A percentile compares a stretch with the other conserved stretches of the same genome.
Conservation (phyloP, 805 yeast species). For the Kurtzmaniella cleridarum region DNA sequence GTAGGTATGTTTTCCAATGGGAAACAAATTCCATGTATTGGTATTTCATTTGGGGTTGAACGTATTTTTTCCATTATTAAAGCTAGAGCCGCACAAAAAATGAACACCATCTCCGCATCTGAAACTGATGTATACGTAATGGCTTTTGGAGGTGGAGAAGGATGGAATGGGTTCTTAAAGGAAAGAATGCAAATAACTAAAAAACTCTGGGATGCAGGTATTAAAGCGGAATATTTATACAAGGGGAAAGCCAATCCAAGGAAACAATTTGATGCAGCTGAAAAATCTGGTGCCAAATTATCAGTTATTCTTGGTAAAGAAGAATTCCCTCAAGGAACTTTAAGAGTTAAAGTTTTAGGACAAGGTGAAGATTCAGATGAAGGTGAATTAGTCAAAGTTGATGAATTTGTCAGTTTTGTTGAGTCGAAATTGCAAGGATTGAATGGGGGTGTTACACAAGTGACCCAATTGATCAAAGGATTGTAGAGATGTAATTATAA, state of each 20-base stretch:
- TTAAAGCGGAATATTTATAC: conserved; percentile 87
- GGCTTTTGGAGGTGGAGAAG: conserved; percentile 99
- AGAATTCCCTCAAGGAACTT: conserved; percentile 74
- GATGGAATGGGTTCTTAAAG: conserved; percentile 86
- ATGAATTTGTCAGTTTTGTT: conserved; percentile 50
- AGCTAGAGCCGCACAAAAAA: conserved; percentile 56
- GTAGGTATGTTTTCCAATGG: conserved; percentile 96
- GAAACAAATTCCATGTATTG: conserved; percentile 94
- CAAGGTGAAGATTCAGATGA: conserved; percentile 81
- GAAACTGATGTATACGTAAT: conserved; percentile 91
- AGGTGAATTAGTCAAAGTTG: conserved; percentile 71
- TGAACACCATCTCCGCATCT: conserved; percentile 67
- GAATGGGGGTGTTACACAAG: conserved; percentile 56
- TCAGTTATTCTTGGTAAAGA: conserved; percentile 96
- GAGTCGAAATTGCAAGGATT: conserved; percentile 28
- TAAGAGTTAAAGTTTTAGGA: conserved; percentile 84
- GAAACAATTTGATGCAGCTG: conserved; percentile 97
- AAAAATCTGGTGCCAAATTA: conserved; percentile 82
- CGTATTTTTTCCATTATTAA: conserved; percentile 86
- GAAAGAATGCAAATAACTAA: conserved; percentile 90
- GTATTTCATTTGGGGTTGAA: conserved; percentile 95
- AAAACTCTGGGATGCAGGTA: conserved; percentile 79
- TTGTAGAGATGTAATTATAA: conserved; percentile 26
- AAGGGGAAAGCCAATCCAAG: conserved; percentile 91
- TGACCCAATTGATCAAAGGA: conserved; percentile 57